Conservation (phyloP, 306 rosid genomes). For the Cercis canadensis region DNA sequence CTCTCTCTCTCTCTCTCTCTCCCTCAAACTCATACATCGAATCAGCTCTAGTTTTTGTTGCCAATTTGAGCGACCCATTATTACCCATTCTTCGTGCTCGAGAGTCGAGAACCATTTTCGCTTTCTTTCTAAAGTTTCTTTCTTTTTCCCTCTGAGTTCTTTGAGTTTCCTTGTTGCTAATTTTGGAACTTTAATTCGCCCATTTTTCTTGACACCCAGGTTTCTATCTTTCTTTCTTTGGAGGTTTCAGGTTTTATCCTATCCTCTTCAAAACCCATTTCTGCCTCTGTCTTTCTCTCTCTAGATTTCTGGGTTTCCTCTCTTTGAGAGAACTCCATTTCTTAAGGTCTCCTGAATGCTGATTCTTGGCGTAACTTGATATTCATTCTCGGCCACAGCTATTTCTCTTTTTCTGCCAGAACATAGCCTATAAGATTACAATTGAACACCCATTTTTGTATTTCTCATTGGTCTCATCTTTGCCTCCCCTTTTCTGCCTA, state of each 20-base stretch:
- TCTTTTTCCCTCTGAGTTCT: background rate
- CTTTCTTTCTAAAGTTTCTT: background rate
- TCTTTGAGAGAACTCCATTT: slow-evolving; percentile 34
- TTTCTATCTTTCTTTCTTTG: background rate
- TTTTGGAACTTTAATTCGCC: slow-evolving; percentile 1
- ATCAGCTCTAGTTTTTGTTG: background rate
- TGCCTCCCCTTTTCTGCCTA: background rate
- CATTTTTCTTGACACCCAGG: background rate
- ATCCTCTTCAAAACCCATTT: background rate
- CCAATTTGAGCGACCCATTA: no score
- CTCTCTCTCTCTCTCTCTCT: slow-evolving; percentile 17
- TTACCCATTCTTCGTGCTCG: no score
- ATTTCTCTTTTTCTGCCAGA: slow-evolving; percentile 38
- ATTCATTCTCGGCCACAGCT: slow-evolving; percentile 7
- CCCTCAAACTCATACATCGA: background rate
- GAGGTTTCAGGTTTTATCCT: background rate
- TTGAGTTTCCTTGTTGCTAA: background rate
- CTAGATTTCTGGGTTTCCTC: slow-evolving; percentile 2
- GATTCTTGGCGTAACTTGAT: slow-evolving; percentile 60
- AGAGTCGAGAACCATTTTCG: no score
- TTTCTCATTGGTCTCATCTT: background rate
- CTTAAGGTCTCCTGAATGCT: slow-evolving; percentile 50
- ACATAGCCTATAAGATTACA: slow-evolving; percentile 34
- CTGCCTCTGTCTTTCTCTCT: background rate
- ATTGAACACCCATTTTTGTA: slow-evolving; percentile 23